Evolutionary conservation across 2,329 filamentous ascomycete species (phyloP).

Genomic region (Monilinia laxa): DNA sequence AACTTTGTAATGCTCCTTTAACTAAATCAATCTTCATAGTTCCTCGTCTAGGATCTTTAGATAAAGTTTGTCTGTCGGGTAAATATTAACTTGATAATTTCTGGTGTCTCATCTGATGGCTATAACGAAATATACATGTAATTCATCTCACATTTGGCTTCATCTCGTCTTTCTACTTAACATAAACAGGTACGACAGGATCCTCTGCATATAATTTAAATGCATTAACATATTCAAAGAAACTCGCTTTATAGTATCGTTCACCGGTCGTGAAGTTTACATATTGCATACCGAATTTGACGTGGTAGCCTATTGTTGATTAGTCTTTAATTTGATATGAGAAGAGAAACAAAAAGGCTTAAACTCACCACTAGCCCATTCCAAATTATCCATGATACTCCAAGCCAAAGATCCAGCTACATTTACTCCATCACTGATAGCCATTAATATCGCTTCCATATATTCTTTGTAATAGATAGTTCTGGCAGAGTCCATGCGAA

Average conservation of each 20-base stretch:
- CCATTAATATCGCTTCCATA: constrained; percentile 64
- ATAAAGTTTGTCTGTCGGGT: no score
- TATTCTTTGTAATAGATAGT: constrained; percentile 75
- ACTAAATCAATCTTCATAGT: no score
- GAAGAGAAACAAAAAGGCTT: no score
- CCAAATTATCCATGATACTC: constrained; percentile 68
- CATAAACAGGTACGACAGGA: constrained; percentile 33
- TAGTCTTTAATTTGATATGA: no score
- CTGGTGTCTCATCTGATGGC: no score
- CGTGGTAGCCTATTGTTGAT: constrained; percentile 26
- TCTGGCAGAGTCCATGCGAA: constrained; percentile 77
- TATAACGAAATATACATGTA: no score
- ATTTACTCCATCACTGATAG: constrained; percentile 74
- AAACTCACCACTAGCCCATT: constrained; percentile 43
- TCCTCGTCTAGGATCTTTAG: no score
- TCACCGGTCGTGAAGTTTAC: constrained; percentile 45
- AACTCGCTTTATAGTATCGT: constrained; percentile 34
- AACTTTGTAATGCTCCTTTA: no score
- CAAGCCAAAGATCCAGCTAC: constrained; percentile 83
- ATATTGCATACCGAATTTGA: constrained; percentile 37
- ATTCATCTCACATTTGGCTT: no score
- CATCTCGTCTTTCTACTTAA: constrained; percentile 1
- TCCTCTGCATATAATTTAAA: constrained; percentile 36
- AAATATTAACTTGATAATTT: no score
- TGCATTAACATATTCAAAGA: constrained; percentile 37